Percentiles rank a stretch among this genome's conserved stretches.
These are phyloP conservation scores for Ascochyta viciae-villosae DNA, from an alignment of 2,329 filamentous ascomycete species.

Conservation along the genomic window DNA sequence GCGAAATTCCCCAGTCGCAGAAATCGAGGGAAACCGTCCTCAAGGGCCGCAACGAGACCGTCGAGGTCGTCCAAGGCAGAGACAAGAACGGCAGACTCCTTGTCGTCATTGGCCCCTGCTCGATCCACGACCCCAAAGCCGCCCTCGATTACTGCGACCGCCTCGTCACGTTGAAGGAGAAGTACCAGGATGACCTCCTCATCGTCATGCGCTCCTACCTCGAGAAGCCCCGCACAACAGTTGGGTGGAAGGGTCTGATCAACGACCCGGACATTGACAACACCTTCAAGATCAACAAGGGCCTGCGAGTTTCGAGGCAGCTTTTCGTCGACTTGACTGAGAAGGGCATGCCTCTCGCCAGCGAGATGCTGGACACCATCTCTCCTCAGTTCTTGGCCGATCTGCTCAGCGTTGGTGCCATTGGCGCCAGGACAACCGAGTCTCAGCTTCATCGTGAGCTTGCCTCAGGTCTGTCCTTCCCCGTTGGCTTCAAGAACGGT, in stretches of 20 bases:
- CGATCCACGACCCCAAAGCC: slow-evolving; percentile 91
- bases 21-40: slow-evolving; percentile 64
- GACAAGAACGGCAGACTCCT: slow-evolving; percentile 66
- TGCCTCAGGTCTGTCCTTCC: slow-evolving; percentile 92
- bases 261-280: slow-evolving; percentile 99
- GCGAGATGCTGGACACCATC: slow-evolving; percentile 98
- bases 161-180: slow-evolving; percentile 80
- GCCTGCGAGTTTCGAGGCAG: slow-evolving; percentile 82
- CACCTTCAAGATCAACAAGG: slow-evolving; percentile 99
- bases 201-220: slow-evolving; percentile 99
- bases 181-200: slow-evolving; percentile 86
- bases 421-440: slow-evolving; percentile 96
- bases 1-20: slow-evolving; percentile 74
- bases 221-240: slow-evolving; percentile 96
- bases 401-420: slow-evolving; percentile 86
- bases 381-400: slow-evolving; percentile 97
- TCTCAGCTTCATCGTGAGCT: slow-evolving; percentile 94
- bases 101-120: slow-evolving; percentile 93
- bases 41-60: slow-evolving; percentile 65
- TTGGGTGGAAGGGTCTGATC: slow-evolving; percentile 98
- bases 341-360: slow-evolving; percentile 94
- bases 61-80: slow-evolving; percentile 66
- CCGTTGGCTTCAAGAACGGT: slow-evolving; percentile 99
- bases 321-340: slow-evolving; percentile 91
- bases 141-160: slow-evolving; percentile 92